Percentiles rank a stretch among this genome's conserved stretches.
Evolutionary conservation across 2,329 filamentous ascomycete species (phyloP).

Genomic region (Xylariaceae sp.): DNA sequence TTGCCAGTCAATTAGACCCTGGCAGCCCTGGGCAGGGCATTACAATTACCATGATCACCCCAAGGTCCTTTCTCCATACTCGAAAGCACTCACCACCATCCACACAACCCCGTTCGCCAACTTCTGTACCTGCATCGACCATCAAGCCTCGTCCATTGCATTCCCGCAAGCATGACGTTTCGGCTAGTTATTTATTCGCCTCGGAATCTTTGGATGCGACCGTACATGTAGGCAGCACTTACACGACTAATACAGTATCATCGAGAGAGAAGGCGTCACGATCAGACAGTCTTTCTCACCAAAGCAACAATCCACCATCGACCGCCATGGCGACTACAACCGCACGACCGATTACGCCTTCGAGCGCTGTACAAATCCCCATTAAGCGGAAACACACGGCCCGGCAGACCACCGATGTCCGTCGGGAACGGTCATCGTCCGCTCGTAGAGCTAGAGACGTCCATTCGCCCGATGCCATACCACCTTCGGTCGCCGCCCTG

Average conservation of each 20-base stretch:
- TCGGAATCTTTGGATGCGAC: constrained; percentile 28
- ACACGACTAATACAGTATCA: constrained; percentile 33
- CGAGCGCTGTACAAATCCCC: constrained; percentile 64
- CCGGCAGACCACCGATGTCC: constrained; percentile 46
- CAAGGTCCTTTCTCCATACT: constrained; percentile 49
- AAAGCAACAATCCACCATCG: constrained; percentile 37
- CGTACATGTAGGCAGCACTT: constrained; percentile 6
- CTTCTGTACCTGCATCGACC: constrained; percentile 25
- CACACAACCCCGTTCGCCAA: constrained; percentile 17
- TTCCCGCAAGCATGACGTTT: constrained; percentile 43
- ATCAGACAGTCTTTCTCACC: constrained; percentile 35
- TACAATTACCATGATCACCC: constrained; percentile 46
- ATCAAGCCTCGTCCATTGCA: constrained; percentile 23
- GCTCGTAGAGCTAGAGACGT: constrained; percentile 48
- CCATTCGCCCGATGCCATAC: constrained; percentile 61
- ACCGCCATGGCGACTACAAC: constrained; percentile 42
- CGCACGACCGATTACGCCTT: constrained; percentile 49
- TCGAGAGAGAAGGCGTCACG: constrained; percentile 38
- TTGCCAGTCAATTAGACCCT: neutral
- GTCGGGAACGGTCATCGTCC: constrained; percentile 43
- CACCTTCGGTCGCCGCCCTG: constrained; percentile 66
- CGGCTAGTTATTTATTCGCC: constrained; percentile 29
- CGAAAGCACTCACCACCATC: constrained; percentile 37
- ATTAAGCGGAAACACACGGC: constrained; percentile 45
- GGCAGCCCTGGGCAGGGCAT: constrained; percentile 6